A percentile compares a stretch with the other conserved stretches of the same genome.
Evolutionary conservation across 2,329 filamentous ascomycete genomes (phyloP).

Genomic region (Ascochyta pisi): DNA sequence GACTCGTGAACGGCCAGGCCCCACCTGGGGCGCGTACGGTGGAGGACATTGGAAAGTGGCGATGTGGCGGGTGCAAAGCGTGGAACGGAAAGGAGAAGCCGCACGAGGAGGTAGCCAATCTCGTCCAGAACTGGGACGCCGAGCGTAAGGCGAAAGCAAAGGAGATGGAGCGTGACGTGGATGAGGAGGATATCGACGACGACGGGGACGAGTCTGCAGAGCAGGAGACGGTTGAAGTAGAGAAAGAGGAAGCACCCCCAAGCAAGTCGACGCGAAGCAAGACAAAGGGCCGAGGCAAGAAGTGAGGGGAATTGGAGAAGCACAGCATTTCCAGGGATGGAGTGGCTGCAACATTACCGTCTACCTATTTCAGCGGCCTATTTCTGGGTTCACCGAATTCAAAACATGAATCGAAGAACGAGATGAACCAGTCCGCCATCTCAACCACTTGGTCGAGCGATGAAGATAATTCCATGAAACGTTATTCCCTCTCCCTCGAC

Average conservation of each 20-base stretch:
- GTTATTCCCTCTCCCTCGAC: too few species aligned
- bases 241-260: conserved; percentile 31
- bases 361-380: conserved; percentile 1
- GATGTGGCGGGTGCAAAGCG: conserved; percentile 82
- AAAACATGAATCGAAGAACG: neutral
- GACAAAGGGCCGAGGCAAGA: conserved; percentile 50
- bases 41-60: conserved; percentile 85
- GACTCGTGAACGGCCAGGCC: conserved; percentile 93
- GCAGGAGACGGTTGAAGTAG: conserved; percentile 9
- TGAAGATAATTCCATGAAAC: too few species aligned
- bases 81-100: conserved; percentile 84
- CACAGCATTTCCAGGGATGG: too few species aligned
- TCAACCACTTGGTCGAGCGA: too few species aligned
- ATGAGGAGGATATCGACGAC: conserved; percentile 32
- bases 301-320: conserved; percentile 18
- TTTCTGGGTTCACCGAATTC: neutral
- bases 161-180: conserved; percentile 27
- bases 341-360: too few species aligned
- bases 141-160: conserved; percentile 59
- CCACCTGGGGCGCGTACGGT: conserved; percentile 81
- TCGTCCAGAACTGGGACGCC: conserved; percentile 48
- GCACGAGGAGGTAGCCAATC: conserved; percentile 63
- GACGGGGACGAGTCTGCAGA: conserved; percentile 21
- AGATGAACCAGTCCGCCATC: too few species aligned
- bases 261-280: conserved; percentile 52